Base-by-base conservation (phyloP, 139 green algal species). In the Picochlorum costavermella region DNA sequence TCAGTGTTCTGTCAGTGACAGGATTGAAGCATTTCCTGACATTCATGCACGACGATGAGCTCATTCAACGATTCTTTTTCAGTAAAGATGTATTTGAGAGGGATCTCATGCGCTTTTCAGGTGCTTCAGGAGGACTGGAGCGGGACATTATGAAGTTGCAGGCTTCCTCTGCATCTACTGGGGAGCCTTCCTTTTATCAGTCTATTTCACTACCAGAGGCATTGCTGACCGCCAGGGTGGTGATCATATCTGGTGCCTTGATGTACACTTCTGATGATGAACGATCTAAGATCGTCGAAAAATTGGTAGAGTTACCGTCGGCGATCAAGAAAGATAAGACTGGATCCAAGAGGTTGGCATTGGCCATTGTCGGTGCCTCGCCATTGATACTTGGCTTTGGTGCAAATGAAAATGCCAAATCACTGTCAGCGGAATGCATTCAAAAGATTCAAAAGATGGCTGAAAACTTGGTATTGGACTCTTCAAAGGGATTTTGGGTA, bases 21-120 rank as follows among this genome's bases (percentile, higher is more conserved):
- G 46, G 46, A 28, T 53, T 53, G n/a, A 23, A 53, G 46, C 16
- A 53, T 53, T 20, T 23, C 46, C 58, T 64, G 20, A 48, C 29
- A 8, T 20, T 37, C 25, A 46, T 43, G 28, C 67, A 94, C 28
- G 68, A 84, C 44, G 86, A 92, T 50, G 74, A 69, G 3, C 58
- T 79, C 23, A 70, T 94, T 58, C 86, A 85, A 11, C 86, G 86
- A 0, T 88, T 81, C 70, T 66, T 68, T 28, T 61, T 68, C 13
- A 75, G 79, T 2, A 44, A 69, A 28, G 84, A 90, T 67, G 70
- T 77, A 3, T 64, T 86, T 36, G 82, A 90, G 56, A 75, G 85
- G 12, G 77, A 82, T 11, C 79, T 94, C 28, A 28, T 75, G 2
- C 58, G 49, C 5, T 92, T 86, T 68, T 70, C 74, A 31, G 85